Evolutionary conservation across 768 basidiomycete genomes (phyloP), one percentile per base, ranked within the genome.

Genomic region (Boletus pseudopeckii): DNA sequence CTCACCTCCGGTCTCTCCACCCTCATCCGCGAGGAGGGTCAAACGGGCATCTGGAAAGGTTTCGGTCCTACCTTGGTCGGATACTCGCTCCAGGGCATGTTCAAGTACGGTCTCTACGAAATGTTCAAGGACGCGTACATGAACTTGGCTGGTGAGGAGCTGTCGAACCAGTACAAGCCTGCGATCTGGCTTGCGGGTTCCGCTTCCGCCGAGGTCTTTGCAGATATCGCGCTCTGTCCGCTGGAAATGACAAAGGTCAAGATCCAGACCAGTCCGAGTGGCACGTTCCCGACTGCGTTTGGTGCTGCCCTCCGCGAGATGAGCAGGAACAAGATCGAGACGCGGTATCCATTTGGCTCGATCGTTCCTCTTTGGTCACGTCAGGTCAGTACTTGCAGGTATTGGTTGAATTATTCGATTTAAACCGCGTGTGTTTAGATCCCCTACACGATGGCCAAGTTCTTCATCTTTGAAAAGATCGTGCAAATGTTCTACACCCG

Each of bases 391-490:
- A 26, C n/a, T 17, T 28, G 17, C 4, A 7, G 3, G 18, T 7
- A n/a, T 33, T 5, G 15, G 0, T 10, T 7, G 18, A 1, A 7
- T 18, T 8, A 15, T 34, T 45, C 20, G n/a, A 17, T 13, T 32
- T 9, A 5, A 24, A 30, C 15, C 28, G 17, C 14, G 24, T 20
- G n/a, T 9, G 20, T 43, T 30, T 56, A 96, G 88, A 93, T 96
- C 66, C 94, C 94, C 50, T 97, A 97, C 80, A 97, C 94, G 66
- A 95, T 97, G 93, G 93, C 93, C 79, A 97, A 97, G 76, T 97
- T 97, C 84, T 92, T 83, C 83, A 92, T 91, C 82, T 95, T 86
- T 72, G 92, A 94, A 72, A 85, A 86, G 79, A 88, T 89, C 63
- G 90, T 88, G 70, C 79, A 84, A 66, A 70, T 89, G 63, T 94